Conservation (phyloP, 2,329 filamentous ascomycete species). For the Neofusicoccum laricinum region DNA sequence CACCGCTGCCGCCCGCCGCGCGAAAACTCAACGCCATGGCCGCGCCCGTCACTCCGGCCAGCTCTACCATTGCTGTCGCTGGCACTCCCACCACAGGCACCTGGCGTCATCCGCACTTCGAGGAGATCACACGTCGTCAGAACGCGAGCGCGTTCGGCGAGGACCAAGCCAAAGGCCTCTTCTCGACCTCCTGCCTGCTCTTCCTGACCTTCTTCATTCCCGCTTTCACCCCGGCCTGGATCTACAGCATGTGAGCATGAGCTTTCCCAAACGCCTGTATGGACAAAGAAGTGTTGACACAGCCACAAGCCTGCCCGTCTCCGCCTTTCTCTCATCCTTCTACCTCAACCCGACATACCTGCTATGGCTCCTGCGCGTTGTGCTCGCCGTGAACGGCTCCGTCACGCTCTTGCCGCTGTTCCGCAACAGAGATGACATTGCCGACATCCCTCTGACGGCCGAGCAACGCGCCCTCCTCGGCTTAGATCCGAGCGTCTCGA, state of each 20-base stretch:
- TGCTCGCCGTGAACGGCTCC: conserved; percentile 61
- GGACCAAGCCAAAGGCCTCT: conserved; percentile 67
- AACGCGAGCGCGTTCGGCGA: conserved; percentile 76
- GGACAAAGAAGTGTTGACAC: conserved; percentile 19
- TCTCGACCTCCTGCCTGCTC: conserved; percentile 63
- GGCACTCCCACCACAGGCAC: conserved; percentile 57
- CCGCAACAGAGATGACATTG: conserved; percentile 69
- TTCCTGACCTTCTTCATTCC: conserved; percentile 47
- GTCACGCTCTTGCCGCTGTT: conserved; percentile 70
- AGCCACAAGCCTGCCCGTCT: conserved; percentile 33
- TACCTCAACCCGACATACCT: conserved; percentile 36
- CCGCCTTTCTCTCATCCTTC: conserved; percentile 36
- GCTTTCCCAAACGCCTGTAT: background rate
- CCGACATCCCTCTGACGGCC: conserved; percentile 89
- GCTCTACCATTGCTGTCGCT: conserved; percentile 11
- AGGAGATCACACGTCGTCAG: conserved; percentile 81
- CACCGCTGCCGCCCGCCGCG: background rate
- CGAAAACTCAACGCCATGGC: conserved; percentile 16
- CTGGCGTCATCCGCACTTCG: conserved; percentile 86
- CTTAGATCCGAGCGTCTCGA: conserved; percentile 63
- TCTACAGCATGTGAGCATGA: background rate
- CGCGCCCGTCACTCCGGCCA: conserved; percentile 11
- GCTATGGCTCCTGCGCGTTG: conserved; percentile 51
- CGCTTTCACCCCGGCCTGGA: conserved; percentile 23
- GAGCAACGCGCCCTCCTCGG: conserved; percentile 82